Base-by-base conservation (phyloP, 345 rosid genomes). In the Boechera stricta region DNA sequence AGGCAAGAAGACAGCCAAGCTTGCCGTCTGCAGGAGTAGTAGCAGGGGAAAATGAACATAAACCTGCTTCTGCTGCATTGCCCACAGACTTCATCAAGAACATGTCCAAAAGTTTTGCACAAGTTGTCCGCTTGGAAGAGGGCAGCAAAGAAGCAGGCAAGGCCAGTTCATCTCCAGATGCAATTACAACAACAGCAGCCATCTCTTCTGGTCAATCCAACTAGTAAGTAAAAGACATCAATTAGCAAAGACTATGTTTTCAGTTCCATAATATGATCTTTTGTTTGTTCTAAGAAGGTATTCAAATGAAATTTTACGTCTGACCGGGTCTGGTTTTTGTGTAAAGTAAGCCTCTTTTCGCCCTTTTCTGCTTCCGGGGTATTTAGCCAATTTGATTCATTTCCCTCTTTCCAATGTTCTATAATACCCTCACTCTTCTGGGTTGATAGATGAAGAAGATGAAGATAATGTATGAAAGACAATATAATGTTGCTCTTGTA, bases 51-150 rank as follows among this genome's bases (percentile, higher is more conserved):
- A 87, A 73, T 71, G 97, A 87, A 69, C 85, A 80, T 38, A 83
- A 80, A 67, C 79, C 81, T 5, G 67, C 78, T 51, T 69, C 85
- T 59, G 84, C 80, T 60, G 69, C 85, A 56, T 77, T 83, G 55
- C 44, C 85, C 13, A 65, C 55, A 58, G 90, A 86, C 75, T 86
- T 88, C 76, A 84, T 89, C n/a, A 89, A 91, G 88, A 88, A 86
- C 85, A 85, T 89, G 89, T 76, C 97, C 7, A 91, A 84, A 83
- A 91, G 92, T 68, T 89, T 89, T 77, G 94, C 92, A 24, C 89
- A 89, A 63, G 91, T 86, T 71, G 89, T 89, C n/a, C 74, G 85
- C 52, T 62, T 91, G 80, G 97, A 91, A 8, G 92, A 88, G 9
- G 83, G 80, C n/a, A 72, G 72, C 64, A 89, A 89, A 78, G 90